Percentiles rank a stretch among this genome's conserved stretches.
phyloP scores from a whole-genome alignment of 2,329 filamentous ascomycete genomes.

The Xylaria sp. region DNA sequence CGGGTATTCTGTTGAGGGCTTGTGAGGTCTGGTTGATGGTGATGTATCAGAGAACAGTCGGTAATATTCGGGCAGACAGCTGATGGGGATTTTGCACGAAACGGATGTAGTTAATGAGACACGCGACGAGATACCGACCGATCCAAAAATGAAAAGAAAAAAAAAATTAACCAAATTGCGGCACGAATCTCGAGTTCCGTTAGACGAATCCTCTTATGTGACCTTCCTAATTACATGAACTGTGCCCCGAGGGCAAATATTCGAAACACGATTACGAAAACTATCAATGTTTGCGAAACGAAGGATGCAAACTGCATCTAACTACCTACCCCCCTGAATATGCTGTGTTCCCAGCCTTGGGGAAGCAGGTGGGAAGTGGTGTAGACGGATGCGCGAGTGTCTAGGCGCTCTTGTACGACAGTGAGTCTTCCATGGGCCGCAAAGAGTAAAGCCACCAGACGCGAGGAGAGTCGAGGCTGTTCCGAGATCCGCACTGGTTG shows the following conservation, averaged over 20 bases:
- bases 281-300: constrained; percentile 9
- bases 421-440: background rate
- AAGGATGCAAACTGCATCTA: constrained; percentile 9
- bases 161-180: constrained; percentile 16
- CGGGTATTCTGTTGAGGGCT: constrained; percentile 5
- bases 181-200: background rate
- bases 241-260: constrained; percentile 8
- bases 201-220: constrained; percentile 15
- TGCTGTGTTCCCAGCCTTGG: background rate
- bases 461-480: background rate
- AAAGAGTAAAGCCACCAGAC: background rate
- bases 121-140: constrained; percentile 27
- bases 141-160: constrained; percentile 9
- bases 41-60: background rate
- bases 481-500: no score
- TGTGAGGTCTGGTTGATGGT: constrained; percentile 2
- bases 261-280: constrained; percentile 14
- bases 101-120: constrained; percentile 29
- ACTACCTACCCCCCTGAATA: constrained; percentile 1
- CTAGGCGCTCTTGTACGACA: background rate
- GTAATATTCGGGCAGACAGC: background rate
- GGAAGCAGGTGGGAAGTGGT: background rate
- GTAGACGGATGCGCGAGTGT: no score
- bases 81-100: constrained; percentile 6
- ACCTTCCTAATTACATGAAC: constrained; percentile 19